Base-by-base conservation (phyloP, 306 rosid genomes). In the Castanopsis chinensis region DNA sequence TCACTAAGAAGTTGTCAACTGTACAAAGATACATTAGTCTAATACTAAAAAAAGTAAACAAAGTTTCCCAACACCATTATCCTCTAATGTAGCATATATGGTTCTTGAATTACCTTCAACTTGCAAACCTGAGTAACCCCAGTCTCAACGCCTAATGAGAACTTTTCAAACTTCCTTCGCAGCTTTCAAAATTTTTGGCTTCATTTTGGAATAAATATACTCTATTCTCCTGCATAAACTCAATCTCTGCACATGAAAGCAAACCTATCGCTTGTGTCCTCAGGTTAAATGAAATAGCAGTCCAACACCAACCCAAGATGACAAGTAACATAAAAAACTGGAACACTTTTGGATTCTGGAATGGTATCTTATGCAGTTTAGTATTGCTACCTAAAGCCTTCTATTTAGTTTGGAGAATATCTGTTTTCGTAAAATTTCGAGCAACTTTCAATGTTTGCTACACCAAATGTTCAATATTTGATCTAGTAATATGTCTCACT, bases 311-410 rank as follows among this genome's bases (percentile, higher is more conserved):
- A 85, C 61, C 97, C 98, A 78, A 94, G 91, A 83, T 88, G 88
- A 77, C 89, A 86, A 61, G 97, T 94, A 84, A 94, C 98, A 75
- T 94, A 97, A 90, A 76, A 92, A 73, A 92, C 91, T 74, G 98
- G 91, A 82, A 55, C 71, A 87, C 97, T 84, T 83, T 86, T 76
- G 92, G 81, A 89, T 80, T 84, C 43, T 51, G 83, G 56, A 88
- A 81, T 58, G 88, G 87, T 79, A 82, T 52, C 84, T 72, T 84
- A 87, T 74, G 56, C 83, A 85, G 79, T 72, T 85, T 72, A 87
- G 77, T 87, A 69, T 79, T 86, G 85, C 85, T 81, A 73, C 83
- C 84, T 85, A 82, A 86, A 72, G 89, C 83, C 79, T 84, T 6
- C 85, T 93, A 71, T 35, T 35, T 35, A 82, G 74, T 37, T 91